These are phyloP conservation scores for Fusarium tupiense DNA, from an alignment of 2,329 filamentous ascomycete species.

Conservation along the genomic window DNA sequence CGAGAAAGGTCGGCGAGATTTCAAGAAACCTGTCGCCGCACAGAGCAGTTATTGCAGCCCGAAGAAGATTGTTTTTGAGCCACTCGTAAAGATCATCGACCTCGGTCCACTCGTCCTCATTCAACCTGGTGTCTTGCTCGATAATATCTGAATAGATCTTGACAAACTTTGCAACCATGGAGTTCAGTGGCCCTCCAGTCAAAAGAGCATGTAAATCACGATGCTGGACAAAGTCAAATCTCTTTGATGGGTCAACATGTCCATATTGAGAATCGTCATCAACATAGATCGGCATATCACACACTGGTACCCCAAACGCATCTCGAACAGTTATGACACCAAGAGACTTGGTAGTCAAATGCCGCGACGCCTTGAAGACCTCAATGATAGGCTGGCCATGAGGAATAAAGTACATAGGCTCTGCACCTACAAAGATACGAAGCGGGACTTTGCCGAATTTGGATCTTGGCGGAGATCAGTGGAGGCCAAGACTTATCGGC, in stretches of 20 bases:
- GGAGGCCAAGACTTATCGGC: fast-evolving
- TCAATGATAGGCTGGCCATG: constrained; percentile 24
- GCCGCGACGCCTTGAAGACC: constrained; percentile 23
- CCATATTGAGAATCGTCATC: constrained; percentile 10
- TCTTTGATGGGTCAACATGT: constrained; percentile 1
- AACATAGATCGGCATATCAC: constrained; percentile 11
- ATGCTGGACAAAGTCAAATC: constrained; percentile 29
- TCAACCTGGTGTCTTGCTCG: constrained; percentile 3
- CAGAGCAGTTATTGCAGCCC: constrained; percentile 5
- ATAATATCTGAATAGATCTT: constrained; percentile 11
- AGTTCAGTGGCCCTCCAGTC: constrained; percentile 4
- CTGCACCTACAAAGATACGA: constrained; percentile 25
- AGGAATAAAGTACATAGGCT: constrained; percentile 33
- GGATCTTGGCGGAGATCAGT: constrained; percentile 12
- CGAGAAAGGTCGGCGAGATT: constrained; percentile 11
- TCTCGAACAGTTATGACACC: constrained; percentile 29
- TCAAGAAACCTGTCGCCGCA: constrained; percentile 30
- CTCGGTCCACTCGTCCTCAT: constrained; percentile 6
- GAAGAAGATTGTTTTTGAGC: constrained; percentile 18
- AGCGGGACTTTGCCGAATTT: constrained; percentile 30
- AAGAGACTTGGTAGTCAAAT: constrained; percentile 23
- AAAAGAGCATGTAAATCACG: constrained; percentile 13
- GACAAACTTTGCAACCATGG: constrained; percentile 13
- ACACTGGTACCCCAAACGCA: constrained; percentile 22
- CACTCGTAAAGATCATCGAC: constrained; percentile 25